A percentile compares a stretch with the other conserved stretches of the same genome.
phyloP scores from a whole-genome alignment of 202 grass and related monocot genomes.

The Hordeum pubiflorum region DNA sequence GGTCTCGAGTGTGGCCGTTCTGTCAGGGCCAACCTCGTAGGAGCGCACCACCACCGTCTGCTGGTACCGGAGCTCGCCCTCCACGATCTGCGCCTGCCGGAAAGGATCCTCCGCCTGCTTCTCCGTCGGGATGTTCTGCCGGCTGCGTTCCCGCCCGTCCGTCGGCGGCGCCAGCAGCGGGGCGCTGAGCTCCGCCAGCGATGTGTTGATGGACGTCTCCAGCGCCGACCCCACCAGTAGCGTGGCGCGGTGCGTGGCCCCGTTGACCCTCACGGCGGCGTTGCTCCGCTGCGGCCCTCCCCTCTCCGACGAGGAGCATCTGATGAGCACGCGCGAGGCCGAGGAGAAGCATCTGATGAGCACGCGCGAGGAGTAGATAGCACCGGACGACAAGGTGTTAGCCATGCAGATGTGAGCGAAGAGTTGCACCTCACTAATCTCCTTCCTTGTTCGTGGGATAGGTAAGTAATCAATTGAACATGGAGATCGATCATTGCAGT shows the following conservation, averaged over 20 bases:
- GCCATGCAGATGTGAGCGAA: background rate
- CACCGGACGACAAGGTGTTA: background rate
- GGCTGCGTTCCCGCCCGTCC: background rate
- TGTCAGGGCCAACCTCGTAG: conserved; percentile 51
- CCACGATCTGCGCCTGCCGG: conserved; percentile 51
- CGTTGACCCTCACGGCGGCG: conserved; percentile 25
- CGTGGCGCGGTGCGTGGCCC: conserved; percentile 18
- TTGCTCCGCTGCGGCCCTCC: background rate
- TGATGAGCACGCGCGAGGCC: conserved; percentile 5
- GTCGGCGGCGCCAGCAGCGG: background rate
- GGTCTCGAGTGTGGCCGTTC: conserved; percentile 56
- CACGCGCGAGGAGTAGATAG: background rate
- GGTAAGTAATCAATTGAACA: background rate
- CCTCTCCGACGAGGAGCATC: background rate
- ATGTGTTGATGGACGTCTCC: conserved; percentile 31
- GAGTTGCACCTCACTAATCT: background rate
- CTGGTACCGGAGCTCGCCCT: conserved; percentile 47
- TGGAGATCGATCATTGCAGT: background rate
- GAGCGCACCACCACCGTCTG: conserved; percentile 60
- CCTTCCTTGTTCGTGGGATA: background rate
- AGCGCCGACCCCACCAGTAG: conserved; percentile 18
- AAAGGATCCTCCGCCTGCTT: conserved; percentile 48
- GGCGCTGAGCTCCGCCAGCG: conserved; percentile 30
- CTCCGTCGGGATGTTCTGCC: conserved; percentile 58
- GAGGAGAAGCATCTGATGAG: background rate